Evolutionary conservation across 2,329 filamentous ascomycete genomes (phyloP).

Genomic region (Stachybotrys chlorohalonatus): DNA sequence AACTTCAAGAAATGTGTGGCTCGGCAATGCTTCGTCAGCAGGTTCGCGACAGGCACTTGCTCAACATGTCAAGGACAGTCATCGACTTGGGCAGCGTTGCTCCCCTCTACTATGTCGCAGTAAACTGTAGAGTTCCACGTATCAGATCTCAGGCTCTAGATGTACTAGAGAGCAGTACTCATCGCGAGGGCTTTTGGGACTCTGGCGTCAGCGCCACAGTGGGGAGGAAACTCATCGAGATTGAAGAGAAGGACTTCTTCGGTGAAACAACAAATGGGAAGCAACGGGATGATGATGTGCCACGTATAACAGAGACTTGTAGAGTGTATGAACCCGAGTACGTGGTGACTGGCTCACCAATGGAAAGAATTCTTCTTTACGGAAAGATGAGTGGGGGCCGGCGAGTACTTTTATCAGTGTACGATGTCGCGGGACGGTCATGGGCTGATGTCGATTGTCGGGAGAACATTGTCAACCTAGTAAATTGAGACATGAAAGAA

Average conservation of each 20-base stretch:
- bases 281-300: not conserved
- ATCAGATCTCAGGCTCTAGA: conserved; percentile 28
- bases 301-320: not conserved
- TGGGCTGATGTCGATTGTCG: not conserved
- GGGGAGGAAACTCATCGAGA: conserved; percentile 24
- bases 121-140: conserved; percentile 34
- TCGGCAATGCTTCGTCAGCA: not conserved
- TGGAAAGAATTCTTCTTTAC: not conserved
- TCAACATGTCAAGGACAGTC: conserved; percentile 22
- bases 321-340: not conserved
- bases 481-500: too few relatives aligned
- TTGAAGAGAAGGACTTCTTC: conserved; percentile 20
- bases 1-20: conserved; percentile 4
- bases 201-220: conserved; percentile 18
- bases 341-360: not conserved
- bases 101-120: conserved; percentile 33
- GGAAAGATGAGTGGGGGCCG: not conserved
- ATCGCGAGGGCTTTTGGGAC: conserved; percentile 35
- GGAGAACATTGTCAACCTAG: too few relatives aligned
- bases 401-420: not conserved
- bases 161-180: conserved; percentile 17
- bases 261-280: not conserved
- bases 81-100: conserved; percentile 34
- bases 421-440: not conserved
- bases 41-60: conserved; percentile 3